Evolutionary conservation across 768 basidiomycete species (phyloP).

Genomic region (Lactifluus volemus): DNA sequence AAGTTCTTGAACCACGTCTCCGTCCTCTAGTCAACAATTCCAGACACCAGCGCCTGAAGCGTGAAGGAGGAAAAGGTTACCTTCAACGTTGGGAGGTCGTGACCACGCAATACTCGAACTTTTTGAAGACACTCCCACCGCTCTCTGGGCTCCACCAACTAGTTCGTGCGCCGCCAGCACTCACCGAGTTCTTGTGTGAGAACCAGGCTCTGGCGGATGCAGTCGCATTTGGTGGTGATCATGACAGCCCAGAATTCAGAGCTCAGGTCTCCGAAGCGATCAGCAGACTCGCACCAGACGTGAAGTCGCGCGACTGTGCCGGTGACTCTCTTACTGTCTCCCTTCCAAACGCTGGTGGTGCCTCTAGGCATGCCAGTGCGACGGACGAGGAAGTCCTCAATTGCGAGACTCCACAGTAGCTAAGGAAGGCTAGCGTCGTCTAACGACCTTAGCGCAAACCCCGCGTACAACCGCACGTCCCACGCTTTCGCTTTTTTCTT

Average conservation of each 20-base stretch:
- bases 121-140: neutral
- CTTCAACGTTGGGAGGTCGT: neutral
- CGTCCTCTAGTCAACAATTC: neutral
- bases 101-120: neutral
- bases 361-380: too few species aligned
- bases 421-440: too few species aligned
- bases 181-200: neutral
- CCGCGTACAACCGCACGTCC: too few species aligned
- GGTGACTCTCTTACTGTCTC: too few species aligned
- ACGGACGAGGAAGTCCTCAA: too few species aligned
- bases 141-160: neutral
- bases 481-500: too few species aligned
- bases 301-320: too few species aligned
- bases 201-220: slow-evolving; percentile 1
- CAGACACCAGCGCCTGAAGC: neutral
- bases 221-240: neutral
- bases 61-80: neutral
- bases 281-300: neutral
- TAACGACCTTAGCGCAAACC: too few species aligned
- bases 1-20: slow-evolving; percentile 1
- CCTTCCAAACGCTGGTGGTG: too few species aligned
- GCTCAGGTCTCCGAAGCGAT: neutral
- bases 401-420: too few species aligned
- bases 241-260: neutral
- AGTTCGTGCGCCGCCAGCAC: neutral